Conservation (phyloP, 208 protist genomes). For the Acanthamoeba castellanii region DNA sequence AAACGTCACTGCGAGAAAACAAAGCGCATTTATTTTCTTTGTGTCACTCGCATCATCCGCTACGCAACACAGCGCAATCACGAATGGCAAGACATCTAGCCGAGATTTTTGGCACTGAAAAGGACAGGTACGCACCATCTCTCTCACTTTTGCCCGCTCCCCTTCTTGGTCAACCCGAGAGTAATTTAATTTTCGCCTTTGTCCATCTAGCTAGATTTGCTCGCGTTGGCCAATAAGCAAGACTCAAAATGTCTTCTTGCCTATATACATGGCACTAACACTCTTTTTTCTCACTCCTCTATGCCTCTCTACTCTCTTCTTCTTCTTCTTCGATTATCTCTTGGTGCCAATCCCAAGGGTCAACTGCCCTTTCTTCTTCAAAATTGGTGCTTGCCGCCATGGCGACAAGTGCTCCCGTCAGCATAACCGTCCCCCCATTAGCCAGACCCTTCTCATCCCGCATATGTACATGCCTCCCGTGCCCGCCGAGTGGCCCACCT, state of each 20-base stretch:
- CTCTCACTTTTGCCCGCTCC: background rate
- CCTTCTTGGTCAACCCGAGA: background rate
- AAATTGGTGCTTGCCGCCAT: slow-evolving; percentile 88
- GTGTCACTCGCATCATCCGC: too few species aligned
- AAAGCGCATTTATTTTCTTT: background rate
- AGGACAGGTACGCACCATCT: background rate
- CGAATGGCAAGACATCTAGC: slow-evolving; percentile 52
- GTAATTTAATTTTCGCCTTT: slow-evolving; percentile 21
- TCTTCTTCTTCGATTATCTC: background rate
- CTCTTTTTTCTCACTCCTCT: background rate
- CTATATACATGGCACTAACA: background rate
- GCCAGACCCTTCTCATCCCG: slow-evolving; percentile 82
- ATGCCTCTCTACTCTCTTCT: background rate
- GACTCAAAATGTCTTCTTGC: background rate
- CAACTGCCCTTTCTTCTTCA: slow-evolving; percentile 86
- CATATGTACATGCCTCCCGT: slow-evolving; percentile 78
- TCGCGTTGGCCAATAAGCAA: background rate
- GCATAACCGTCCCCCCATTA: slow-evolving; percentile 82
- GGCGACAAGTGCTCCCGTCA: slow-evolving; percentile 83
- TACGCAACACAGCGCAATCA: background rate
- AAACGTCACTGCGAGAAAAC: background rate
- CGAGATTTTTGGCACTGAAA: slow-evolving; percentile 45
- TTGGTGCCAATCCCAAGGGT: slow-evolving; percentile 38
- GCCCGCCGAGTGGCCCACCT: background rate
- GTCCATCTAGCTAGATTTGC: slow-evolving; percentile 28